Conservation (phyloP, 108 stramenopile genomes). For the Fistulifera pelliculosa region DNA sequence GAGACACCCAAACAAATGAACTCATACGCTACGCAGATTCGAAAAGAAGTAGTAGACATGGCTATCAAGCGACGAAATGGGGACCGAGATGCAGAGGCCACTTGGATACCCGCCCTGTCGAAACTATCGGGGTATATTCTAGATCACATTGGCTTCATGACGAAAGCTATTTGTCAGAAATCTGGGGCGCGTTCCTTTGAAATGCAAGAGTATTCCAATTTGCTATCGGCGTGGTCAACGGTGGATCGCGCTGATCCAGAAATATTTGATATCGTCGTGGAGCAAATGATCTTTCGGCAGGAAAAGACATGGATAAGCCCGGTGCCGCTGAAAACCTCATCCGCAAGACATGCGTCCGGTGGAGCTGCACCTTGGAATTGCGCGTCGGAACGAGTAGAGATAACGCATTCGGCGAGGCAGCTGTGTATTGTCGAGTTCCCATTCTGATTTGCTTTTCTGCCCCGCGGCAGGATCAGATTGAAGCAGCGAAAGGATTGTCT, state of each 20-base stretch:
- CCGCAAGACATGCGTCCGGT: conserved; percentile 39
- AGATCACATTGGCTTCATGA: conserved; percentile 43
- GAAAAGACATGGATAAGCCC: conserved; percentile 1
- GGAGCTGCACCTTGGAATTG: conserved; percentile 2
- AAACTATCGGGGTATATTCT: conserved; percentile 48
- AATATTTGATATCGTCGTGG: conserved; percentile 36
- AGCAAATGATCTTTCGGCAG: conserved; percentile 24
- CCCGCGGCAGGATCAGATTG: no score
- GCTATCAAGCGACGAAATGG: conserved; percentile 20
- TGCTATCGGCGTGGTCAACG: conserved; percentile 57
- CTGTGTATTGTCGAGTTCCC: no score
- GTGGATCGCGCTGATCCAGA: conserved; percentile 30
- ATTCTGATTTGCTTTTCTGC: no score
- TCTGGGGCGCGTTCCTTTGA: conserved; percentile 13
- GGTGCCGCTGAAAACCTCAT: background rate
- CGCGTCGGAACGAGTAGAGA: background rate
- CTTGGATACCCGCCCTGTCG: conserved; percentile 70
- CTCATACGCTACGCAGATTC: conserved; percentile 16
- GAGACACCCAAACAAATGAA: conserved; percentile 5
- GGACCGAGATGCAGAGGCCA: conserved; percentile 14
- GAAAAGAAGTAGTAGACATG: conserved; percentile 29
- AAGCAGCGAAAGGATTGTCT: no score
- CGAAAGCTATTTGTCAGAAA: background rate
- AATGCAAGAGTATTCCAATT: conserved; percentile 56
- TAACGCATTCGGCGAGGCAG: no score